Conservation (phyloP, 208 protist genomes). For the Wallacemonas sp. region DNA sequence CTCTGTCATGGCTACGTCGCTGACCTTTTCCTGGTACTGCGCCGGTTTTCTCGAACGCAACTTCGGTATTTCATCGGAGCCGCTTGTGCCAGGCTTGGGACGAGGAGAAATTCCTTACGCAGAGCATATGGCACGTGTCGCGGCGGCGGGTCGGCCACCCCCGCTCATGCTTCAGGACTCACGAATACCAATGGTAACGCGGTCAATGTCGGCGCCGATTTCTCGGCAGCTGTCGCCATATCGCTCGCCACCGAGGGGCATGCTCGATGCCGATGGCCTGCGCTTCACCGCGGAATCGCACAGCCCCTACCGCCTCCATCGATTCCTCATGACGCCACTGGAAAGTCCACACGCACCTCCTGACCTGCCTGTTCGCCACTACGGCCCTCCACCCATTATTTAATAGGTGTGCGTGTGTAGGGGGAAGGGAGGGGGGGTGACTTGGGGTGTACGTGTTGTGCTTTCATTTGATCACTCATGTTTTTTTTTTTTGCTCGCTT, state of each 20-base stretch:
- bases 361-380: background rate
- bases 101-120: background rate
- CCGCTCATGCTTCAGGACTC: constrained; percentile 23
- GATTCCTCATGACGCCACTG: background rate
- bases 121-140: constrained; percentile 6
- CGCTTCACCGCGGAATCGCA: background rate
- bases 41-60: constrained; percentile 46
- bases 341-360: background rate
- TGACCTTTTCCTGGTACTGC: constrained; percentile 45
- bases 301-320: background rate
- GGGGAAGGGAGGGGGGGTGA: no score
- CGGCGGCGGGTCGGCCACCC: constrained; percentile 17
- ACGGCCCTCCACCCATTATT: constrained; percentile 5
- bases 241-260: background rate
- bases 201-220: background rate
- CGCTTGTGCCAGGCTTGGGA: background rate
- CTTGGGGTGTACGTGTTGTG: no score
- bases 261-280: background rate
- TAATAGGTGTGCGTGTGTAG: no score
- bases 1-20: constrained; percentile 35
- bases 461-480: no score
- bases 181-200: background rate
- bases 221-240: constrained; percentile 1
- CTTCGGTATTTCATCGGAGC: constrained; percentile 23
- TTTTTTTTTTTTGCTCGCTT: no score